phyloP scores from a whole-genome alignment of 495 filamentous ascomycete genomes.

The Talaromyces proteolyticus region DNA sequence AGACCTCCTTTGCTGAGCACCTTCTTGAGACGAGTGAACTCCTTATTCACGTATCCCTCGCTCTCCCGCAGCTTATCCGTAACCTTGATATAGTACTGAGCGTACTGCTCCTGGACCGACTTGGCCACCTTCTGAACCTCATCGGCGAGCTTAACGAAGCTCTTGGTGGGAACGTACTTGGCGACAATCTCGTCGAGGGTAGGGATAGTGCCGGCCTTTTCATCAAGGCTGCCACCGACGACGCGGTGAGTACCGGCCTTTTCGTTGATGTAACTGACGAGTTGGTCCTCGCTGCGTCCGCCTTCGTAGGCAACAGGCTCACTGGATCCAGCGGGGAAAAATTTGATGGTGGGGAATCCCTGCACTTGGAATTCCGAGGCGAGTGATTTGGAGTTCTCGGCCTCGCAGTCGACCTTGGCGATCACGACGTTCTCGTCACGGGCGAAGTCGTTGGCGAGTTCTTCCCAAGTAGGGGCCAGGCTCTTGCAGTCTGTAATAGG shows the following conservation, averaged over 20 bases:
- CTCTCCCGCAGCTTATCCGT: constrained; percentile 76
- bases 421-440: constrained; percentile 73
- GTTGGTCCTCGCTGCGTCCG: constrained; percentile 69
- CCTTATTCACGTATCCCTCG: constrained; percentile 76
- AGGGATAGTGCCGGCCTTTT: constrained; percentile 74
- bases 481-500: constrained; percentile 79
- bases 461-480: constrained; percentile 88
- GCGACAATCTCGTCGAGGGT: constrained; percentile 66
- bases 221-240: constrained; percentile 74
- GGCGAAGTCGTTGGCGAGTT: constrained; percentile 74
- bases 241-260: constrained; percentile 85
- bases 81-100: constrained; percentile 91
- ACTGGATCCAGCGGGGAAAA: constrained; percentile 85
- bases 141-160: constrained; percentile 50
- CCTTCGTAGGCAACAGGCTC: constrained; percentile 67
- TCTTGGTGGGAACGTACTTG: constrained; percentile 50
- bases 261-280: constrained; percentile 79
- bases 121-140: constrained; percentile 67
- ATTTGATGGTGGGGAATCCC: constrained; percentile 96
- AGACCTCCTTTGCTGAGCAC: constrained; percentile 82
- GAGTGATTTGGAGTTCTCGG: constrained; percentile 70
- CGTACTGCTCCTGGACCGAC: constrained; percentile 71
- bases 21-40: constrained; percentile 71
- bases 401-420: constrained; percentile 92
- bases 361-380: constrained; percentile 72